Conservation (phyloP, 257 asterid species). For the Vinca minor region DNA sequence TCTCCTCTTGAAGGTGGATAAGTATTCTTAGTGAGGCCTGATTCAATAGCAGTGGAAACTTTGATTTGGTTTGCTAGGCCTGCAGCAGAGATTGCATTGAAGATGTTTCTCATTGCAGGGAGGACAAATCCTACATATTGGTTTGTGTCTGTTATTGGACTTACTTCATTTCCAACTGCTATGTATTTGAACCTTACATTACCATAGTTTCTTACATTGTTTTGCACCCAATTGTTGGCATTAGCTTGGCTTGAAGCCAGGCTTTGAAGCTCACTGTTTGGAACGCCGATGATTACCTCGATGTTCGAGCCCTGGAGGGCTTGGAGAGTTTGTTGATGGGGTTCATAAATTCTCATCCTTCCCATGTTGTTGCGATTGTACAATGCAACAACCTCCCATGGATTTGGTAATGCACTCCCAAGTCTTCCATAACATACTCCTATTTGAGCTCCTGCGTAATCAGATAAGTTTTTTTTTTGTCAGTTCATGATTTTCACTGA, state of each 20-base stretch:
- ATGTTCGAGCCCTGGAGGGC: slow-evolving; percentile 31
- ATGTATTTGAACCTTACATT: slow-evolving; percentile 38
- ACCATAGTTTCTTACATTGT: slow-evolving; percentile 36
- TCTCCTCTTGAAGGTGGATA: slow-evolving; percentile 24
- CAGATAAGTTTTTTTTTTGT: neutral
- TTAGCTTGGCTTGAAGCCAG: slow-evolving; percentile 38
- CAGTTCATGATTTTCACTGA: neutral
- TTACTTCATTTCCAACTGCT: slow-evolving; percentile 52
- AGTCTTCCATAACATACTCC: slow-evolving; percentile 32
- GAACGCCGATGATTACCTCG: slow-evolving; percentile 29
- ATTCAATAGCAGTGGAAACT: slow-evolving; percentile 34
- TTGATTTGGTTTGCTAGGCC: slow-evolving; percentile 23
- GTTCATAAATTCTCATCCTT: slow-evolving; percentile 32
- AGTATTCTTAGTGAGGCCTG: slow-evolving; percentile 18
- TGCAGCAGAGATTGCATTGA: slow-evolving; percentile 18
- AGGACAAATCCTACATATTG: slow-evolving; percentile 21
- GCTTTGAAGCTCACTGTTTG: slow-evolving; percentile 23
- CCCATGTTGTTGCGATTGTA: slow-evolving; percentile 22
- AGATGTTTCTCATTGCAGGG: slow-evolving; percentile 30
- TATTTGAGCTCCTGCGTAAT: slow-evolving; percentile 18
- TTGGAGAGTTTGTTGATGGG: slow-evolving; percentile 24
- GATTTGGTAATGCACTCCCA: slow-evolving; percentile 22
- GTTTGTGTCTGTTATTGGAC: slow-evolving; percentile 24
- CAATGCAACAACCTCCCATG: slow-evolving; percentile 23
- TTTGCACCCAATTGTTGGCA: slow-evolving; percentile 48